Conservation (phyloP, 805 yeast genomes). For the Lipomyces starkeyi region DNA sequence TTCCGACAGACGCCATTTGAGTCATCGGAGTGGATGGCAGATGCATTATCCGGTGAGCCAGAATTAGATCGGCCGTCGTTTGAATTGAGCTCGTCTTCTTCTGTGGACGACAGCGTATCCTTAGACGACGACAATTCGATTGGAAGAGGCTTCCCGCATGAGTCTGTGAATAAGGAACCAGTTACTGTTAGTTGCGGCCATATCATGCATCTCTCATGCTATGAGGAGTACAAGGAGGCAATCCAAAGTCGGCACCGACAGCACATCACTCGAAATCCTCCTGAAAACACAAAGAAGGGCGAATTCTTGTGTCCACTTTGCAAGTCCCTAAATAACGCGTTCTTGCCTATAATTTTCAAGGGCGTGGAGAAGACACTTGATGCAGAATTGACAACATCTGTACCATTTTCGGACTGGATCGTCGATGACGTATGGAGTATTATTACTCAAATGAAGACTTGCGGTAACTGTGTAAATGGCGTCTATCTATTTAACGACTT, state of each 20-base stretch:
- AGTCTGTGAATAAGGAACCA: slow-evolving; percentile 38
- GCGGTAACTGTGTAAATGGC: neutral
- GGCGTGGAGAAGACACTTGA: slow-evolving; percentile 49
- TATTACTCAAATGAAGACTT: slow-evolving; percentile 18
- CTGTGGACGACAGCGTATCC: neutral
- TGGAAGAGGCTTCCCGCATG: slow-evolving; percentile 73
- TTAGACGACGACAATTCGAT: slow-evolving; percentile 51
- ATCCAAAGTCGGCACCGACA: slow-evolving; percentile 58
- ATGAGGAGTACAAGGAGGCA: slow-evolving; percentile 65
- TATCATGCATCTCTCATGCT: slow-evolving; percentile 87
- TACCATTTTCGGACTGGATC: slow-evolving; percentile 32
- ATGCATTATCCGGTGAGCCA: slow-evolving; percentile 48
- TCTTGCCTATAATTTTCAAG: slow-evolving; percentile 75
- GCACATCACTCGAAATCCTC: slow-evolving; percentile 81
- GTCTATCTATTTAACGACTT: slow-evolving; percentile 1
- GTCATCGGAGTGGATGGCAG: slow-evolving; percentile 67
- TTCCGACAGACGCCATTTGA: slow-evolving; percentile 69
- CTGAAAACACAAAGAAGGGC: slow-evolving; percentile 70
- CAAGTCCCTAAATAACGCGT: slow-evolving; percentile 81
- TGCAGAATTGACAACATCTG: slow-evolving; percentile 5
- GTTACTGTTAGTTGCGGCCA: slow-evolving; percentile 86
- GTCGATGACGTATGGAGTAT: slow-evolving; percentile 32
- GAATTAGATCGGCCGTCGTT: slow-evolving; percentile 45
- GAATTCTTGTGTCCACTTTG: slow-evolving; percentile 92
- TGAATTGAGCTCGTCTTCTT: neutral